A percentile compares a stretch with the other conserved stretches of the same genome.
These are phyloP conservation scores for Diaporthe ampelina DNA, from an alignment of 2,329 filamentous ascomycete species.

Conservation along the genomic window DNA sequence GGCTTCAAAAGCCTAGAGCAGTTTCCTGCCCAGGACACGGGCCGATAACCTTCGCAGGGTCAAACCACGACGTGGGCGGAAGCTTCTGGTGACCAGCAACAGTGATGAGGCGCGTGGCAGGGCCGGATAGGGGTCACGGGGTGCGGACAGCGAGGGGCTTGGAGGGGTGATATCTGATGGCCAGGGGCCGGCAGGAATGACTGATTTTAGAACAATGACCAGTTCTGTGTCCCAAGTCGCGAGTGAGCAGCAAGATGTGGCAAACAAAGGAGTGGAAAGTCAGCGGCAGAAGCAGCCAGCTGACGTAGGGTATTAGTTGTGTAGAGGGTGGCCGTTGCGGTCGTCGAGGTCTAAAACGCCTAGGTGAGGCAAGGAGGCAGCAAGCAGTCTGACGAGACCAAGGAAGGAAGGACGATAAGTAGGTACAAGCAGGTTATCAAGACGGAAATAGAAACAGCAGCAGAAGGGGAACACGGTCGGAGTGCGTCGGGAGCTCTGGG, in stretches of 20 bases:
- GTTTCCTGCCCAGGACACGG: constrained; percentile 41
- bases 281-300: constrained; percentile 36
- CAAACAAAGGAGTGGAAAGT: constrained; percentile 40
- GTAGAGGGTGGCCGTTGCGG: constrained; percentile 28
- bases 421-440: constrained; percentile 31
- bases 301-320: constrained; percentile 37
- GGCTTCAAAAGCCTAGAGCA: constrained; percentile 40
- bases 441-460: background rate
- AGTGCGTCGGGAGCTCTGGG: constrained; percentile 33
- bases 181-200: constrained; percentile 32
- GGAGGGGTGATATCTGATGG: constrained; percentile 28
- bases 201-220: constrained; percentile 29
- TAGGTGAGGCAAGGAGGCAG: constrained; percentile 9
- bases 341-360: constrained; percentile 33
- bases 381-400: constrained; percentile 26
- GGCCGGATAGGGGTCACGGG: constrained; percentile 33
- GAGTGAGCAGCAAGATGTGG: constrained; percentile 30
- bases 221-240: constrained; percentile 18
- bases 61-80: constrained; percentile 30
- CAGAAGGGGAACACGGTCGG: background rate
- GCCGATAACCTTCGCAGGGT: constrained; percentile 37
- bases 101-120: constrained; percentile 40
- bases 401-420: constrained; percentile 27
- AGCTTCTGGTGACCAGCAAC: constrained; percentile 38
- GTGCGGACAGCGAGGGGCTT: constrained; percentile 27